Base-by-base conservation (phyloP, 768 basidiomycete species). In the Amanita phalloides region DNA sequence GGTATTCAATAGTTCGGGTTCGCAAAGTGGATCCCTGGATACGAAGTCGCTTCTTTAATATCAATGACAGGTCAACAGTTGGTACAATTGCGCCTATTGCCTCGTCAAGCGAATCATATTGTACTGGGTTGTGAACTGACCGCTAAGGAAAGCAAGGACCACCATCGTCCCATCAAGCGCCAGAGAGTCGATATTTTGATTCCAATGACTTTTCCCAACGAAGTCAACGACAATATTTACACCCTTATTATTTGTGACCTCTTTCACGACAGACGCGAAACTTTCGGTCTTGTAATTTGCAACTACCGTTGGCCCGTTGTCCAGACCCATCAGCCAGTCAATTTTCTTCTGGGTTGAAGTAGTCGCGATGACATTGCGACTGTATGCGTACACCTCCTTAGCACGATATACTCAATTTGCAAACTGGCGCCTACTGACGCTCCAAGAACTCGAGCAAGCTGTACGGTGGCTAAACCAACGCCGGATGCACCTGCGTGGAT, bases 401-500 rank as follows among this genome's bases (percentile, higher is more conserved):
- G 49, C 53, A 58, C 21, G 20, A 42, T 56, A 50, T 44, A 49
- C 45, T 43, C 50, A 48, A 20, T 42, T 44, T 48, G 2, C 30
- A 17, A 28, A 43, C 11, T 43, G 42, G 42, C 30, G 43, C 45
- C 26, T 32, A 75, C 86, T 70, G 61, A 90, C 86, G 87, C 87
- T 53, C 79, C 80, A 55, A 75, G 78, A 42, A 75, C 61, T 23
- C 88, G 80, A 17, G 92, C 90, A 17, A 96, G 68, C 66, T 97
- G 94, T 45, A 86, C 89, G 11, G 90, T 89, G 2, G 92, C 84
- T 13, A 94, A 64, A 1, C 92, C 92, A 3, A 96, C 91, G 26
- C 93, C 91, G 10, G 88, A 90, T 3, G 91, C 91, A 6, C 84
- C 94, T 17, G 92, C 91, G 61, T 97, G 95, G 10, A 97, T 74